Base-by-base conservation (phyloP, 352 stramenopile species). In the Globisporangium lucens region DNA sequence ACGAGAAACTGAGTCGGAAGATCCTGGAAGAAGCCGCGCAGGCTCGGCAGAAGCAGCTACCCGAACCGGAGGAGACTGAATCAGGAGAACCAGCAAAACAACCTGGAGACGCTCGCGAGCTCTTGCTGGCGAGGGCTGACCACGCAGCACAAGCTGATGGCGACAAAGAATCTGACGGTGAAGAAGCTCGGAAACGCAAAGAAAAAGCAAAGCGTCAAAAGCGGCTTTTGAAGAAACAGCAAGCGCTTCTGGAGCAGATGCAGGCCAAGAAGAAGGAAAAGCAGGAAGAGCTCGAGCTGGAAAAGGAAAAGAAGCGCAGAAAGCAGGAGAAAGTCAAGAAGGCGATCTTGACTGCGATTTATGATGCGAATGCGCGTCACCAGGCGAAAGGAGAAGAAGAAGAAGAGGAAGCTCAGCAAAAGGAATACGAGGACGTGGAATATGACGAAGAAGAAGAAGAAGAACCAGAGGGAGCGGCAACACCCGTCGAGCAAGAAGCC, bases 291-390 rank as follows among this genome's bases (percentile, higher is more conserved):
- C 35, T 74, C 7, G 81, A 91, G 47, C 60, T 72, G 12, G 82
- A 91, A 49, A 71, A 76, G 10, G 74, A 85, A 52, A 69, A 74
- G 0, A 76, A 89, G 57, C 72, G 74, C 15, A 80, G 76, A 46
- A 82, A 80, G n/a, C 77, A 85, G 30, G 77, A 86, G 51, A 82
- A 79, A 5, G 72, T 89, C 35, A 89, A 83, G 51, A 80, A 87
- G 41, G 75, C 75, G 0, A 75, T 85, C 43, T 74, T 91, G 20
- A 74, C 79, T 56, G 72, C 75, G 27, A 89, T 91, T 46, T 74
- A 89, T 43, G 80, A 87, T 33, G 68, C 79, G 0, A 83, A 79
- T 46, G 70, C 60, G 17, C 59, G 66, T 10, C 70, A 67, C 20
- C 67, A 71, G 22, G 67, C 79, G 3, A 62, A 76, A n/a, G 29